Evolutionary conservation across 83 land plant species (phyloP).

Genomic region (Picea mariana): DNA sequence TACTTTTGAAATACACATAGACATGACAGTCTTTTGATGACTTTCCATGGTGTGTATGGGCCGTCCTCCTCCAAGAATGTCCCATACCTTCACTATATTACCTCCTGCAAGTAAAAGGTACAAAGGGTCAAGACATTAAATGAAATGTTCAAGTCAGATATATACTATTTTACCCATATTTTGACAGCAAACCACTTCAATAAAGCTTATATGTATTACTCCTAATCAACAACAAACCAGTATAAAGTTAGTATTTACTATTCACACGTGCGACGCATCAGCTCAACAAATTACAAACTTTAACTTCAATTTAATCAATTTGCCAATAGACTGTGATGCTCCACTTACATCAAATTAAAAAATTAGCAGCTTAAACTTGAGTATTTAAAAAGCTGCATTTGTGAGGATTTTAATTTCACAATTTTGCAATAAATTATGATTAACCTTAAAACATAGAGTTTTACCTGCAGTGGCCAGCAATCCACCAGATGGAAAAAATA

Average conservation of each 20-base stretch:
- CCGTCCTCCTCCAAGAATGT: conserved; percentile 87
- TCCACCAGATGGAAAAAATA: conserved; percentile 91
- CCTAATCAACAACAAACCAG: neutral
- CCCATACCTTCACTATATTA: conserved; percentile 91
- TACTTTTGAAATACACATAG: conserved; percentile 50
- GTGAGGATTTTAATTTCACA: neutral
- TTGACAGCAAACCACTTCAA: neutral
- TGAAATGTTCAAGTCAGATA: neutral
- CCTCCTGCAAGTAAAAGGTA: conserved; percentile 45
- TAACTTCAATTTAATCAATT: too few species aligned
- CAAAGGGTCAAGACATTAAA: neutral
- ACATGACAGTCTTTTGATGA: conserved; percentile 93
- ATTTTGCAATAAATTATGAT: neutral
- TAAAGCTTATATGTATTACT: neutral
- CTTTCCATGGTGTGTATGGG: conserved; percentile 64
- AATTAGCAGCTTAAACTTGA: neutral
- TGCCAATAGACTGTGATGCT: too few species aligned
- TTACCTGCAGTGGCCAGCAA: conserved; percentile 81
- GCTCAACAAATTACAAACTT: too few species aligned
- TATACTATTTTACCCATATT: neutral
- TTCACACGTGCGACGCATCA: neutral
- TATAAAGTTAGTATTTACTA: neutral
- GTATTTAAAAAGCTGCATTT: neutral
- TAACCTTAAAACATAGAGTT: neutral
- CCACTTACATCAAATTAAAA: neutral